These are phyloP conservation scores for Chlamydomonas incerta DNA, from an alignment of 139 green algal species.

Conservation along the genomic window DNA sequence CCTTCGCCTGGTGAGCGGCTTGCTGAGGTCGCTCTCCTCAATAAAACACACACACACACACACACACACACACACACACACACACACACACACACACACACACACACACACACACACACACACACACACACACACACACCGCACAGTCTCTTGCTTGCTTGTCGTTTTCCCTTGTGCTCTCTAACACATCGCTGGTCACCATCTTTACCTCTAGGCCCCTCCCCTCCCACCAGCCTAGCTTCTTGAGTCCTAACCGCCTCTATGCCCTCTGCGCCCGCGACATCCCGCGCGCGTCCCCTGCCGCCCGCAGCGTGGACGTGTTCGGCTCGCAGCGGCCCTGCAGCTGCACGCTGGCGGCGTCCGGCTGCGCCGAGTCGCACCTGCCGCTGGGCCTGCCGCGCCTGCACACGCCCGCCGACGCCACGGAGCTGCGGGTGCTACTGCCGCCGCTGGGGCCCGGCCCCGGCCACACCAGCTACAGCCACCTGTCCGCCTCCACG, in stretches of 20 bases:
- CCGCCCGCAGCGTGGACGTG: constrained; percentile 9
- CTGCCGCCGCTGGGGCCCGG: background rate
- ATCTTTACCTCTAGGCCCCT: too few species aligned
- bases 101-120: too few species aligned
- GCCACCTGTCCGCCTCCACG: background rate
- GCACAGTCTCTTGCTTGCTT: too few species aligned
- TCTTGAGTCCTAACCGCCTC: background rate
- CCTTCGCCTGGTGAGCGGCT: background rate
- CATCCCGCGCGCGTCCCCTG: background rate
- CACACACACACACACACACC: too few species aligned
- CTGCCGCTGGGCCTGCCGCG: background rate
- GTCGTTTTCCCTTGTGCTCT: too few species aligned
- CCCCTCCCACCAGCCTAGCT: background rate
- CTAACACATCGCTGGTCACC: too few species aligned
- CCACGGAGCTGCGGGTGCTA: background rate
- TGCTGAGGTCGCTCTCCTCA: too few species aligned
- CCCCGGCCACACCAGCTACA: background rate
- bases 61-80: too few species aligned
- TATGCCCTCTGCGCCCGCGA: background rate
- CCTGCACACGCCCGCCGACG: background rate
- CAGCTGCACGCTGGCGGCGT: constrained; percentile 8
- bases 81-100: too few species aligned
- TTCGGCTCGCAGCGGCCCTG: background rate
- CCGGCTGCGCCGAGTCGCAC: background rate
- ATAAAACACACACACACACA: too few species aligned